Evolutionary conservation across 2,329 filamentous ascomycete species (phyloP), one percentile per base, ranked within the genome.

Genomic region (Sporothrix mexicana): DNA sequence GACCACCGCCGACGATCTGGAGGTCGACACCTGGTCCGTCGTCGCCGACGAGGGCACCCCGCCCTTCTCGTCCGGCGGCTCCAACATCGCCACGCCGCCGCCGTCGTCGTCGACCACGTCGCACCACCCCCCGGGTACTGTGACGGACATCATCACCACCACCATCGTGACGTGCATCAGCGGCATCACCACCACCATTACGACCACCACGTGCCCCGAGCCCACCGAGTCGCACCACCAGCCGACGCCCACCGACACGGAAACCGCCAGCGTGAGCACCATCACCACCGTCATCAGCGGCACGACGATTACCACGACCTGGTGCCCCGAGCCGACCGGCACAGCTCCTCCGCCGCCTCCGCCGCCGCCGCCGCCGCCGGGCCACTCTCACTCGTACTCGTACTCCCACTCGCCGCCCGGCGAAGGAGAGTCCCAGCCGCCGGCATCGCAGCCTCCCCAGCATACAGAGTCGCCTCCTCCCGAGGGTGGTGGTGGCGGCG

Each of bases 251-350:
- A 64, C 30, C 1, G 30, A 36, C n/a, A 64, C 30, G 2, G 30
- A 36, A 7, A 36, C 4, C 7, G n/a, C 51, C n/a, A 13, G n/a
- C 20, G n/a, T 55, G 2, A 55, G 51, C 9, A 55, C 51, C 20
- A 55, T 55, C 13, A 20, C n/a, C 10, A 64, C 59, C 8, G 59
- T 64, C n/a, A 64, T 64, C 30, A 64, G 59, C 36, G 59, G 59
- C n/a, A 41, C 45, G 2, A 64, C 59, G 2, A 45, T 20, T 41
- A 64, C 59, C 1, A 64, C 41, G 3, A 64, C 59, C 3, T 20
- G 17, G 36, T 64, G 59, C 36, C 59, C 59, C 8, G 36, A 43
- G 8, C 25, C 23, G 15, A 62, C 57, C 57, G 15, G 25, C 57
- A 1, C 55, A 23, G 10, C 51, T n/a, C 9, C 17, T 23, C 51